phyloP scores from a whole-genome alignment of 768 basidiomycete species.

The Podaxis pistillaris region DNA sequence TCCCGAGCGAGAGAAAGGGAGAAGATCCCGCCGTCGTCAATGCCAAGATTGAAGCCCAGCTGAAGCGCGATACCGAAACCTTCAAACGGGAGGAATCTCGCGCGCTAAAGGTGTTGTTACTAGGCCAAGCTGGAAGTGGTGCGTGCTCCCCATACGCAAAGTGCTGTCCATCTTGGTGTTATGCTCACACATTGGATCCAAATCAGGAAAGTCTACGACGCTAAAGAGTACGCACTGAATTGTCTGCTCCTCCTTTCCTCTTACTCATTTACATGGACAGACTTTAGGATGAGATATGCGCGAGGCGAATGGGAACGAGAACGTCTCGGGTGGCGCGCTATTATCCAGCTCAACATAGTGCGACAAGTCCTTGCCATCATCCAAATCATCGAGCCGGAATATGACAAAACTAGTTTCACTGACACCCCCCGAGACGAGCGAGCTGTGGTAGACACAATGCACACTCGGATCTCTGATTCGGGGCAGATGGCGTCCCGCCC shows the following conservation, averaged over 20 bases:
- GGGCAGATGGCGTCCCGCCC: not conserved
- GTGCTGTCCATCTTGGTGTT: not conserved
- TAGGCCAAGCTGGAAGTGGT: constrained; percentile 72
- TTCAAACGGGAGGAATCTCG: not conserved
- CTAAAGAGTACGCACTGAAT: constrained; percentile 50
- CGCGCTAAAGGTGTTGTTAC: constrained; percentile 45
- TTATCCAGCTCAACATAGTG: constrained; percentile 80
- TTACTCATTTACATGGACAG: constrained; percentile 30
- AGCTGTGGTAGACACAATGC: not conserved
- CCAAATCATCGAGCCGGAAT: constrained; percentile 54
- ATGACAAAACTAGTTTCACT: constrained; percentile 19
- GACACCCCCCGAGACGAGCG: not conserved
- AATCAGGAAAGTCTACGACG: constrained; percentile 65
- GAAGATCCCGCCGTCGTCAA: not conserved
- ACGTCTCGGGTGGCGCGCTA: constrained; percentile 70
- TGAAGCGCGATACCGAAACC: not conserved
- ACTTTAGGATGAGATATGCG: constrained; percentile 72
- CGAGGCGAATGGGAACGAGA: constrained; percentile 63
- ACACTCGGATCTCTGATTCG: not conserved
- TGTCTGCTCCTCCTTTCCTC: not conserved
- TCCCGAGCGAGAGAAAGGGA: not conserved
- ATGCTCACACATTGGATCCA: constrained; percentile 6
- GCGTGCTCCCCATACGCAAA: constrained; percentile 22
- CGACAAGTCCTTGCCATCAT: constrained; percentile 68
- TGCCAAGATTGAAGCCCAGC: constrained; percentile 3